Conservation (phyloP, 2,329 filamentous ascomycete genomes). For the Apiospora phragmitis region DNA sequence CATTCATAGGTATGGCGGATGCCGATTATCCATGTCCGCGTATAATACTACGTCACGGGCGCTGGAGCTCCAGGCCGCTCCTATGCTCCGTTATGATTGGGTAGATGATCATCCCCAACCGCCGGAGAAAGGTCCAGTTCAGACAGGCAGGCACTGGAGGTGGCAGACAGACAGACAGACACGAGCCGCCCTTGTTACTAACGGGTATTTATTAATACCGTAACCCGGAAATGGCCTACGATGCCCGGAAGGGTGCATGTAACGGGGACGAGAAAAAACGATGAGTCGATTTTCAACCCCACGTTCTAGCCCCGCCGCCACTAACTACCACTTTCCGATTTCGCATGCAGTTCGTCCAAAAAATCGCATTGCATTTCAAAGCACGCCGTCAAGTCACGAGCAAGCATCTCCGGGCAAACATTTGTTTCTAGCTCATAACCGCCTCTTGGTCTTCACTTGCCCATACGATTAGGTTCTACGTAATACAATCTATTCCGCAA, state of each 20-base stretch:
- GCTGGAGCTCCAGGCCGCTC: neutral
- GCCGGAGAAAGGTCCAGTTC: neutral
- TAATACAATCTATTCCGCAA: neutral
- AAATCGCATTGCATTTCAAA: conserved; percentile 19
- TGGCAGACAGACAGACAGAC: neutral
- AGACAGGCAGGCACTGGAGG: neutral
- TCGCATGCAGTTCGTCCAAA: conserved; percentile 15
- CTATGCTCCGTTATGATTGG: neutral
- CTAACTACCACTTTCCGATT: conserved; percentile 11
- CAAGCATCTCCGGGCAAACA: neutral
- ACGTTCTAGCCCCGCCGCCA: conserved; percentile 10
- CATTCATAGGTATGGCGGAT: neutral
- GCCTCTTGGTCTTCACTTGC: neutral
- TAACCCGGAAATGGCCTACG: neutral
- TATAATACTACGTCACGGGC: neutral
- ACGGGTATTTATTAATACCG: neutral
- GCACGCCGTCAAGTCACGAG: conserved; percentile 11
- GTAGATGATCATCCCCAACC: neutral
- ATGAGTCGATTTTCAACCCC: neutral
- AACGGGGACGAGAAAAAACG: neutral
- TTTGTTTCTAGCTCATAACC: neutral
- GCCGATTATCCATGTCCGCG: neutral
- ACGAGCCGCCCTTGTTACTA: neutral
- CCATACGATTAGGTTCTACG: neutral
- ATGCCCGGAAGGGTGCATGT: neutral